A percentile compares a stretch with the other conserved stretches of the same genome.
Conservation (phyloP, 208 protist genomes). For the Leishmania braziliensis region DNA sequence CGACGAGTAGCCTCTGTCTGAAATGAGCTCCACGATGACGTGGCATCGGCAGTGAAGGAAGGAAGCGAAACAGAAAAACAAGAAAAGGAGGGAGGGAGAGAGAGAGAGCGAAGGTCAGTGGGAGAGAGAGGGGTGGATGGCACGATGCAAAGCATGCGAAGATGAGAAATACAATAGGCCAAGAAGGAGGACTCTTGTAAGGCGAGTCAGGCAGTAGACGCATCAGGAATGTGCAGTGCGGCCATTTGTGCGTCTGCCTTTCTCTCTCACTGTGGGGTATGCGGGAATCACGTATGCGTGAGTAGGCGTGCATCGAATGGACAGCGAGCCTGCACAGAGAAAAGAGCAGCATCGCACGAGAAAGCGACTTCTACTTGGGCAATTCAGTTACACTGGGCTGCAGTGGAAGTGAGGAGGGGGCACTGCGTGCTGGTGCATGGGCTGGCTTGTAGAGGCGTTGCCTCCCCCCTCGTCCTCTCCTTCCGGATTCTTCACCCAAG, state of each 20-base stretch:
- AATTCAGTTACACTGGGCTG: neutral
- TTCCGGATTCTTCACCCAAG: neutral
- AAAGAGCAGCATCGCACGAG: neutral
- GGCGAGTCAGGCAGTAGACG: neutral
- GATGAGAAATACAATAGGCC: too few species aligned
- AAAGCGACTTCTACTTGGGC: neutral
- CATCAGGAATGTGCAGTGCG: neutral
- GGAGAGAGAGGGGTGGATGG: neutral
- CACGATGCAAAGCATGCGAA: neutral
- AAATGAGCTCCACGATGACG: neutral
- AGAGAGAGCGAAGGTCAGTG: constrained; percentile 5
- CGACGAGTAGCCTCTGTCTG: neutral
- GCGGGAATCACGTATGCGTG: neutral
- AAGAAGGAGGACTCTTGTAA: neutral
- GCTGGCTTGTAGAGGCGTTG: neutral
- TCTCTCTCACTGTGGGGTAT: neutral
- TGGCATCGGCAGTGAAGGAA: neutral
- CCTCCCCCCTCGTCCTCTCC: neutral
- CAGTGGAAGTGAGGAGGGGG: neutral
- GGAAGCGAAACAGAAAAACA: neutral
- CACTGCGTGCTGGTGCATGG: neutral
- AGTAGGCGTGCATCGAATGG: neutral
- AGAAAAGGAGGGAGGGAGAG: neutral
- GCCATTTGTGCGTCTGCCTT: neutral
- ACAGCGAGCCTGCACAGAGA: neutral